Percentiles rank a stretch among this genome's conserved stretches.
Evolutionary conservation across 2,329 filamentous ascomycete species (phyloP).

Genomic region (Phaeosphaeriaceae sp.): DNA sequence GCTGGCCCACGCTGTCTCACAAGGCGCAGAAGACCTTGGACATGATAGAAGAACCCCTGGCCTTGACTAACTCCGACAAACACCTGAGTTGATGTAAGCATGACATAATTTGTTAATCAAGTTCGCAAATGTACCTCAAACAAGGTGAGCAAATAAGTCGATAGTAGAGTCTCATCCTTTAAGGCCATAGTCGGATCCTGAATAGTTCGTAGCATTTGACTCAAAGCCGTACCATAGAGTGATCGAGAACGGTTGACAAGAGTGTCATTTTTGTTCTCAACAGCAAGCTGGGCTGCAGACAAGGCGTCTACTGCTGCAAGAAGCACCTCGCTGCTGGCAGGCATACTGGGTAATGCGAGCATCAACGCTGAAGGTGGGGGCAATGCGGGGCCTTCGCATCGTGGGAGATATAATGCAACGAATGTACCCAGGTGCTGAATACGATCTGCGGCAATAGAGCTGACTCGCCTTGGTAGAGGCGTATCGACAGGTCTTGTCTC

Average conservation of each 20-base stretch:
- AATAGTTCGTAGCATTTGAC: constrained; percentile 39
- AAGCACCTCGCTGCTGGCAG: constrained; percentile 39
- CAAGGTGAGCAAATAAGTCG: constrained; percentile 43
- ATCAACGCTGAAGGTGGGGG: constrained; percentile 46
- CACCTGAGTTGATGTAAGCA: constrained; percentile 26
- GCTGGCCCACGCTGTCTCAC: constrained; percentile 40
- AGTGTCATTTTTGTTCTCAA: constrained; percentile 34
- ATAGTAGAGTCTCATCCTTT: constrained; percentile 44
- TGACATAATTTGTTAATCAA: background rate
- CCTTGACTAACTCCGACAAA: constrained; percentile 44
- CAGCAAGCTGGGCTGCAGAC: constrained; percentile 44
- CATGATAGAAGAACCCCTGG: constrained; percentile 47
- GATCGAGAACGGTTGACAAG: constrained; percentile 44
- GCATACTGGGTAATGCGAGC: constrained; percentile 38
- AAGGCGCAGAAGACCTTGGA: constrained; percentile 43
- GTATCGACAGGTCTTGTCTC: constrained; percentile 21
- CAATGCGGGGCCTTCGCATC: constrained; percentile 33
- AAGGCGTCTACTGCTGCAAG: constrained; percentile 42
- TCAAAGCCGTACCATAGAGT: constrained; percentile 43
- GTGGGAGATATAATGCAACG: constrained; percentile 40
- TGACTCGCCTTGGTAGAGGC: constrained; percentile 39
- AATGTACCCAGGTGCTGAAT: constrained; percentile 44
- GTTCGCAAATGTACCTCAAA: constrained; percentile 33
- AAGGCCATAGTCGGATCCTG: constrained; percentile 32
- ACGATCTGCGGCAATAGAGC: constrained; percentile 42